Evolutionary conservation across 805 yeast species (phyloP), one percentile per base, ranked within the genome.

Genomic region (Zygosaccharomyces bailii): DNA sequence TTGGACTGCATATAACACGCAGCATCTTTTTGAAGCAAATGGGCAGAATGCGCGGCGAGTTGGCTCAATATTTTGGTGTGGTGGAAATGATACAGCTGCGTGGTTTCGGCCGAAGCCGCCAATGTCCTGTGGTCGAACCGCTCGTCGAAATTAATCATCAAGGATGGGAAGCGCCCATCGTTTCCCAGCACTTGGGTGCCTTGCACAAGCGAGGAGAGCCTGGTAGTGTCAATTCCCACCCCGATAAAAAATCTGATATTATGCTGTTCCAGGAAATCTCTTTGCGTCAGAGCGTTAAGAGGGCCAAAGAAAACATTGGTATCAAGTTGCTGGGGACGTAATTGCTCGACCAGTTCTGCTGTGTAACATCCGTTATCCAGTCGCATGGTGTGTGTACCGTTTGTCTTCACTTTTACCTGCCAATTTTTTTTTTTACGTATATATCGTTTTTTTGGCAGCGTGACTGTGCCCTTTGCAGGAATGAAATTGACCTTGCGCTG

Each of bases 241-340:
- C 70, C 66, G 20, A 71, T 56, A 38, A 71, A 59, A 44, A 63
- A 66, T 43, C 59, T 64, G 48, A 75, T 69, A 48, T 72, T 71
- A 44, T 70, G 60, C n/a, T 57, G 52, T 14, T 47, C 42, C 7
- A 76, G 51, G 42, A 71, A 69, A 6, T 60, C 63, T 6, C 54
- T 51, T 52, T 72, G 70, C 1, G 69, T 61, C n/a, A 73, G 55
- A 1, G 71, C 63, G 39, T 71, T 62, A 43, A 73, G 50, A 1
- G 80, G 77, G 1, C 81, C 80, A 23, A 76, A 61, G 65, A 71
- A 74, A 2, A 75, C 56, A 35, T 66, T 60, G 14, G 66, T 65
- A 7, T 69, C 57, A 13, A 76, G 46, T 46, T 61, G 65, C 53
- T 74, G 79, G 2, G 79, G 73, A 30, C 59, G 47, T 17, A 47